A percentile compares a stretch with the other conserved stretches of the same genome.
phyloP scores from a whole-genome alignment of 2,329 filamentous ascomycete genomes.

The Neofusicoccum sp. region DNA sequence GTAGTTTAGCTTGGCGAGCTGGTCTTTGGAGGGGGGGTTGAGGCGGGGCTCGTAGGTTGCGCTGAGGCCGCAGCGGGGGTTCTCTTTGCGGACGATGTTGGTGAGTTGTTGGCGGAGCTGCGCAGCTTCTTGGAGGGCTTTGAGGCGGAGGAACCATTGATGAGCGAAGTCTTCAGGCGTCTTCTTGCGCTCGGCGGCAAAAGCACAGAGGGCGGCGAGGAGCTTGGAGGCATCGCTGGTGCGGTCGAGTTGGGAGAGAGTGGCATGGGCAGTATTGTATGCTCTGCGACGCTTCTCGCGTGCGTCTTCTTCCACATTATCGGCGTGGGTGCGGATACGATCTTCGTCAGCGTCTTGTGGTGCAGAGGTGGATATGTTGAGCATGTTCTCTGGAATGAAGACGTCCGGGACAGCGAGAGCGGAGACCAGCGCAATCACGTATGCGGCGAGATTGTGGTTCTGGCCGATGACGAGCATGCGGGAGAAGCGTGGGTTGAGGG shows the following conservation, averaged over 20 bases:
- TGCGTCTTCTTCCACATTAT: constrained; percentile 71
- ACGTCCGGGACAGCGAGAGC: constrained; percentile 86
- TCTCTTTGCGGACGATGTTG: constrained; percentile 75
- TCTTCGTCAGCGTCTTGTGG: constrained; percentile 45
- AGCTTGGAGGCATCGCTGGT: constrained; percentile 87
- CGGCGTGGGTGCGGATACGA: constrained; percentile 60
- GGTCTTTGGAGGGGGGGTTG: constrained; percentile 64
- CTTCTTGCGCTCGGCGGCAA: constrained; percentile 60
- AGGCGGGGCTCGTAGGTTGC: constrained; percentile 51
- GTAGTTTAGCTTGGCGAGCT: constrained; percentile 78
- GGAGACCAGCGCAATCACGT: constrained; percentile 86
- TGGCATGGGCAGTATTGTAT: constrained; percentile 73
- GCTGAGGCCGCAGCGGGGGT: constrained; percentile 53
- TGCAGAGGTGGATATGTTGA: constrained; percentile 59
- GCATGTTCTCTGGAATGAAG: constrained; percentile 80
- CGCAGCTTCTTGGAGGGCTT: constrained; percentile 82
- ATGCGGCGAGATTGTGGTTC: constrained; percentile 77
- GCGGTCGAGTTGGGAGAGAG: constrained; percentile 80
- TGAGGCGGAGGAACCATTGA: constrained; percentile 81
- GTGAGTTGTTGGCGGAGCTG: constrained; percentile 84
- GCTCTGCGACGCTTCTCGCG: constrained; percentile 66
- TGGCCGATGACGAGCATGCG: constrained; percentile 90
- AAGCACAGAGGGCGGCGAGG: constrained; percentile 83
- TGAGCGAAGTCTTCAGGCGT: constrained; percentile 72
- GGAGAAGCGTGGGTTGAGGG: constrained; percentile 85